Base-by-base conservation (phyloP, 2,329 filamentous ascomycete genomes). In the Penicillium griseofulvum region DNA sequence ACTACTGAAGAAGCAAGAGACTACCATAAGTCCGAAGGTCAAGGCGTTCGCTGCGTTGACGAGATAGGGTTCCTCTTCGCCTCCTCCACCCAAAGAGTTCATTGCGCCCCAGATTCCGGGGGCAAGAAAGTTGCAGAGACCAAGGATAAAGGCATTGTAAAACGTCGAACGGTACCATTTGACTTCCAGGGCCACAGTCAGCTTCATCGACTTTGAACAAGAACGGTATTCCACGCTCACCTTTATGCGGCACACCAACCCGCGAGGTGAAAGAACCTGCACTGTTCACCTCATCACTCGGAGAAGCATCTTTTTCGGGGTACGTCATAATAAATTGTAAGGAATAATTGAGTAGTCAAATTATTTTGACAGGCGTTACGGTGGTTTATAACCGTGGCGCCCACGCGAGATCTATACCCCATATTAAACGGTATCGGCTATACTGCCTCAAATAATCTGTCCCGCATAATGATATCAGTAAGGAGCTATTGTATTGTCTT, bases 61-160 rank as follows among this genome's bases (percentile, higher is more conserved):
- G 1, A 90, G 78, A 63, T 85, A 80, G 0, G 87, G 87, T 9
- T 80, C 79, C 59, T 85, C 79, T 29, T 83, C 79, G 3, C 88
- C 88, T 46, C 87, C 88, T 1, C 86, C 88, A 10, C 87, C 87
- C 0, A 90, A 80, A 0, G 82, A 85, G 73, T 89, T 90, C 86
- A 90, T 88, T 8, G 86, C 86, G 12, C 80, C 81, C 87, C 87
- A 90, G 57, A 90, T 87, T 0, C 87, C 87, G 0, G 87, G 87
- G 0, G 87, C 87, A 1, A 85, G 77, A 58, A 90, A 83, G 65
- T 88, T 89, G 72, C 85, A 89, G 10, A 90, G 71, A 0, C 88
- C 87, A 1, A 91, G 80, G 37, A 91, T 82, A 31, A 86, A 81
- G 49, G 87, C 85, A 73, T 90, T 90, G 75, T 84, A 90, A 62